Conservation (phyloP, 805 yeast genomes). For the Sungouiella blattae region DNA sequence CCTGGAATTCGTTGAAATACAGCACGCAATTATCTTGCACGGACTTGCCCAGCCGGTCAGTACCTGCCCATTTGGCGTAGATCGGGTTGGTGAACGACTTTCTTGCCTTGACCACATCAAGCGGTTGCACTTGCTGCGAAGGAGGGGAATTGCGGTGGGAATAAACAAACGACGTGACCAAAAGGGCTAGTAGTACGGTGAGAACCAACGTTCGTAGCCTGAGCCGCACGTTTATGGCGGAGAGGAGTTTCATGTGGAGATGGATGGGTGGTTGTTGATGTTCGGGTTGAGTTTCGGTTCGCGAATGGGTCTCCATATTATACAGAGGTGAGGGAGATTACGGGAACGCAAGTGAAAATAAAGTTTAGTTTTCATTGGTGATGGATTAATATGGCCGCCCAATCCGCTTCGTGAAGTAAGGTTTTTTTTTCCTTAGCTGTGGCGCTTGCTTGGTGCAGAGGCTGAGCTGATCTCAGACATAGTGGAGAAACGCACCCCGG, state of each 20-base stretch:
- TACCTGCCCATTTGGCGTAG: constrained; percentile 11
- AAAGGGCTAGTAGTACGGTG: neutral
- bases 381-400: too few relatives aligned
- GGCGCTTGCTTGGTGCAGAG: too few relatives aligned
- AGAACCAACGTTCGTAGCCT: neutral
- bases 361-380: too few relatives aligned
- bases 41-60: neutral
- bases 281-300: too few relatives aligned
- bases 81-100: constrained; percentile 14
- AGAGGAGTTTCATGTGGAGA: neutral
- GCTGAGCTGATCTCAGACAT: too few relatives aligned
- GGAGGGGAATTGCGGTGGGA: too few relatives aligned
- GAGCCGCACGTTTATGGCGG: neutral
- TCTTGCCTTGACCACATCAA: constrained; percentile 3
- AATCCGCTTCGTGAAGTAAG: too few relatives aligned
- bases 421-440: too few relatives aligned
- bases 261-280: neutral
- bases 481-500: too few relatives aligned
- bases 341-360: too few relatives aligned
- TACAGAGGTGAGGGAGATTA: too few relatives aligned
- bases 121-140: neutral
- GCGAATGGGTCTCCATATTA: too few relatives aligned
- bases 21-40: neutral
- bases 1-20: neutral
- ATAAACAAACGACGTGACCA: neutral